These are phyloP conservation scores for Paralagenidium karlingii DNA, from an alignment of 352 stramenopile genomes.

Conservation along the genomic window DNA sequence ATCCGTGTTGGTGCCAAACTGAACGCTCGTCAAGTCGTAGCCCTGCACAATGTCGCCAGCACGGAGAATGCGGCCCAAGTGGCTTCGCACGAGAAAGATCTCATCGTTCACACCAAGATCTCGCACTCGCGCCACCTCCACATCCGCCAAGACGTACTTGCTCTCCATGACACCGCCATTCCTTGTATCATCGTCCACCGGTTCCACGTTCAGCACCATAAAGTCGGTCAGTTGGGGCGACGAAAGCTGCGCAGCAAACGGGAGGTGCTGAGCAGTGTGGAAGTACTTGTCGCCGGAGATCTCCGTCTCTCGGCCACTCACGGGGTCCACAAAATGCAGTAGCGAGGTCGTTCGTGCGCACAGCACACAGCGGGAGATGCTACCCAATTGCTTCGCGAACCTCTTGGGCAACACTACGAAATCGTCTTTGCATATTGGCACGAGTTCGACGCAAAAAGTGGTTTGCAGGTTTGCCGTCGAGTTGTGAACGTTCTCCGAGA, in stretches of 20 bases:
- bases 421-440: constrained; percentile 67
- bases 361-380: constrained; percentile 42
- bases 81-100: constrained; percentile 46
- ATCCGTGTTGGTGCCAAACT: constrained; percentile 32
- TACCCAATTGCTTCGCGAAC: constrained; percentile 45
- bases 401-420: constrained; percentile 44
- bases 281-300: constrained; percentile 54
- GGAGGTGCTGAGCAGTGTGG: no score
- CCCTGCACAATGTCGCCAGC: constrained; percentile 58
- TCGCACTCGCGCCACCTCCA: constrained; percentile 49
- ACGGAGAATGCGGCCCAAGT: constrained; percentile 40
- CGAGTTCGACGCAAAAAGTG: constrained; percentile 56
- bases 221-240: constrained; percentile 53
- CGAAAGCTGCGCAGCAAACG: constrained; percentile 44
- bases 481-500: constrained; percentile 59
- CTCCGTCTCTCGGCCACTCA: constrained; percentile 35
- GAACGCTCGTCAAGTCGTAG: constrained; percentile 47
- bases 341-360: constrained; percentile 47
- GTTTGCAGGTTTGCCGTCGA: constrained; percentile 50
- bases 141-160: constrained; percentile 32
- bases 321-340: constrained; percentile 49
- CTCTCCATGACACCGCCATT: no score
- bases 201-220: constrained; percentile 56
- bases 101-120: constrained; percentile 78
- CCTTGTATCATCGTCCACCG: constrained; percentile 5